phyloP scores from a whole-genome alignment of 1,284 basidiomycete species.

The Polyporus tsugae region DNA sequence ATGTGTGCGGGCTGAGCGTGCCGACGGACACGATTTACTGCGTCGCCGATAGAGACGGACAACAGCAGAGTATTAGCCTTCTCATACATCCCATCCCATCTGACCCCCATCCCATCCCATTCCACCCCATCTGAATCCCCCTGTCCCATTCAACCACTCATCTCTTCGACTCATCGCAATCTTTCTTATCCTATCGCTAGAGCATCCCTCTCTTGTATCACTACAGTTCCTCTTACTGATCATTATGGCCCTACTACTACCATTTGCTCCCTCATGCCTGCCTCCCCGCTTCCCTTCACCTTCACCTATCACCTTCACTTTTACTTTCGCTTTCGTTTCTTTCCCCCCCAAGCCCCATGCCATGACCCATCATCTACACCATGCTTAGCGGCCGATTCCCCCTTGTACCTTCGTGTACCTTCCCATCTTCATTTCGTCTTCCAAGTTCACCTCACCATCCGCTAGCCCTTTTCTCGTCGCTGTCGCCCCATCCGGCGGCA shows the following conservation, averaged over 20 bases:
- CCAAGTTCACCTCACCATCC: slow-evolving; percentile 3
- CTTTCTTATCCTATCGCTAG: slow-evolving; percentile 19
- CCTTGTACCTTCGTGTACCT: slow-evolving; percentile 2
- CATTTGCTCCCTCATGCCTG: not conserved
- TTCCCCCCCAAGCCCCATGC: slow-evolving; percentile 10
- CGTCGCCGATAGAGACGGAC: slow-evolving; percentile 35
- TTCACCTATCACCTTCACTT: not conserved
- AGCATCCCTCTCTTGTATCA: slow-evolving; percentile 30
- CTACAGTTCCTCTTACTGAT: slow-evolving; percentile 20
- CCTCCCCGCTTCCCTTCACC: not conserved
- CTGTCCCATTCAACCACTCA: not conserved
- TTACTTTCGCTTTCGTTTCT: not conserved
- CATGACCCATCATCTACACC: slow-evolving; percentile 16
- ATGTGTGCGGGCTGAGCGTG: slow-evolving; percentile 11
- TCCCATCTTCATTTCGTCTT: not conserved
- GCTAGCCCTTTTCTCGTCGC: not conserved
- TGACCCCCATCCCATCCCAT: slow-evolving; percentile 9
- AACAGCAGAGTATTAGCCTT: slow-evolving; percentile 16
- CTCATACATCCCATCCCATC: slow-evolving; percentile 11
- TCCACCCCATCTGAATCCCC: slow-evolving; percentile 6
- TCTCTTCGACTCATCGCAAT: slow-evolving; percentile 18
- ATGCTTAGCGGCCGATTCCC: slow-evolving; percentile 24
- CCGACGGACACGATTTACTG: slow-evolving; percentile 31
- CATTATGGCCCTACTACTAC: slow-evolving; percentile 3
- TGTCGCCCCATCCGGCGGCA: not conserved